Evolutionary conservation across 1,139 yeast species (phyloP).

Genomic region (Kurtzmaniella quercitrusa): DNA sequence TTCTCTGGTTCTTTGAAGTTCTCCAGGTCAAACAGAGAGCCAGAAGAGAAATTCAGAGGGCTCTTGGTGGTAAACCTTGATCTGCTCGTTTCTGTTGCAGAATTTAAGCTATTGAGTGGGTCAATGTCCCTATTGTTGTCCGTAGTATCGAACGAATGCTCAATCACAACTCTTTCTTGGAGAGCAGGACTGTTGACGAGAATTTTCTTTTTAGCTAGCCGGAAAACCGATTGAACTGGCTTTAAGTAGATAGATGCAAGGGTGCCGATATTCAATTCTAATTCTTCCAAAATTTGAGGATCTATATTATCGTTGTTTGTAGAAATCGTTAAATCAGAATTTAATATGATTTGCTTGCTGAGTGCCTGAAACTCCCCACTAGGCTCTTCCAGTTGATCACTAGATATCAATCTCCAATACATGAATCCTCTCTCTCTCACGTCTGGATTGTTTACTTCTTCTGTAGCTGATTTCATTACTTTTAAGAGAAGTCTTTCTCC

Average conservation of each 20-base stretch:
- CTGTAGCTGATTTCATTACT: constrained; percentile 68
- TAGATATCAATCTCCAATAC: constrained; percentile 77
- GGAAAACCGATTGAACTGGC: constrained; percentile 75
- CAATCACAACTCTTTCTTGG: constrained; percentile 19
- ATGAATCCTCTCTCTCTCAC: constrained; percentile 79
- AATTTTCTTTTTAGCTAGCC: constrained; percentile 53
- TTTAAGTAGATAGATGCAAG: constrained; percentile 81
- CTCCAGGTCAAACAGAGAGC: constrained; percentile 11
- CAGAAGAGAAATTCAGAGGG: not conserved
- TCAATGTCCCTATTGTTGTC: not conserved
- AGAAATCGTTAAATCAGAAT: constrained; percentile 58
- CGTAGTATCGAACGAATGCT: not conserved
- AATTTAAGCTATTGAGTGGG: not conserved
- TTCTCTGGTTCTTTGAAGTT: constrained; percentile 11
- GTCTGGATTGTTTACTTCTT: constrained; percentile 73
- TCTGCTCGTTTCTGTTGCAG: not conserved
- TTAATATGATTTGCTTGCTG: constrained; percentile 55
- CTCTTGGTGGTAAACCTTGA: not conserved
- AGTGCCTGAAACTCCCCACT: constrained; percentile 31
- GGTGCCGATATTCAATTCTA: constrained; percentile 78
- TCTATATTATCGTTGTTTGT: constrained; percentile 70
- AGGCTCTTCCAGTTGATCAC: constrained; percentile 25
- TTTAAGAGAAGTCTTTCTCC: constrained; percentile 58
- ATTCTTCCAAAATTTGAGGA: constrained; percentile 67
- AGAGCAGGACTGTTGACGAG: constrained; percentile 65